Evolutionary conservation across 768 basidiomycete genomes (phyloP).

Genomic region (Macrocybe gigantea): DNA sequence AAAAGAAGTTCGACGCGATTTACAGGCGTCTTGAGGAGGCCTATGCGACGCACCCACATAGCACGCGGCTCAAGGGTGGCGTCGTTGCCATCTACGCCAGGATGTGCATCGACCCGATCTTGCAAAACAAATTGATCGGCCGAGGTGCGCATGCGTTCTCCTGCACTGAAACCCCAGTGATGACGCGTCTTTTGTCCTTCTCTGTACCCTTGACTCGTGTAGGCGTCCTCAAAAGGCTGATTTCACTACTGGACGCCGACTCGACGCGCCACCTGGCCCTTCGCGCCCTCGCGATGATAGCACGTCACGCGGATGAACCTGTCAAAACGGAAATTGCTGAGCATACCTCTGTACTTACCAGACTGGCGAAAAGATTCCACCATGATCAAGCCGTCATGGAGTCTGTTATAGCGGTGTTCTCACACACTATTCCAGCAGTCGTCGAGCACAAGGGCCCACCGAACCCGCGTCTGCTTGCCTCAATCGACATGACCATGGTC

Average conservation of each 20-base stretch:
- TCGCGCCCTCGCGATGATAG: slow-evolving; percentile 50
- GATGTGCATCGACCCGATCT: slow-evolving; percentile 54
- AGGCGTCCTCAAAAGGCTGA: slow-evolving; percentile 55
- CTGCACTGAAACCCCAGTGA: no score
- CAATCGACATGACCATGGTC: slow-evolving; percentile 37
- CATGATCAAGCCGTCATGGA: slow-evolving; percentile 47
- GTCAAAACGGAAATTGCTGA: slow-evolving; percentile 48
- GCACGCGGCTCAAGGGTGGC: slow-evolving; percentile 48
- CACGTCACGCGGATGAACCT: slow-evolving; percentile 52
- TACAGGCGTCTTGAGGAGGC: slow-evolving; percentile 44
- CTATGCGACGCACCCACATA: slow-evolving; percentile 34
- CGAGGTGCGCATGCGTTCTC: slow-evolving; percentile 32
- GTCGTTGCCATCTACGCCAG: slow-evolving; percentile 59
- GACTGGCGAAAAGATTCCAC: slow-evolving; percentile 41
- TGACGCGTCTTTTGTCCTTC: no score
- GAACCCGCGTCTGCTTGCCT: slow-evolving; percentile 29
- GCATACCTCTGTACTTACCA: slow-evolving; percentile 33
- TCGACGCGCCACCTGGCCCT: slow-evolving; percentile 48
- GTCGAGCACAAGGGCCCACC: slow-evolving; percentile 33
- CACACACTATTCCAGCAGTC: slow-evolving; percentile 44
- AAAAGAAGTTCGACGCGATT: slow-evolving; percentile 49
- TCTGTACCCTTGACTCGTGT: not conserved
- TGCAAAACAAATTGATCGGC: slow-evolving; percentile 55
- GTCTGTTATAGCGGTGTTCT: slow-evolving; percentile 42
- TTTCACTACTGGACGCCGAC: slow-evolving; percentile 45